phyloP scores from a whole-genome alignment of 2,329 filamentous ascomycete genomes.

The Hymenotorrendiella dingleyae region DNA sequence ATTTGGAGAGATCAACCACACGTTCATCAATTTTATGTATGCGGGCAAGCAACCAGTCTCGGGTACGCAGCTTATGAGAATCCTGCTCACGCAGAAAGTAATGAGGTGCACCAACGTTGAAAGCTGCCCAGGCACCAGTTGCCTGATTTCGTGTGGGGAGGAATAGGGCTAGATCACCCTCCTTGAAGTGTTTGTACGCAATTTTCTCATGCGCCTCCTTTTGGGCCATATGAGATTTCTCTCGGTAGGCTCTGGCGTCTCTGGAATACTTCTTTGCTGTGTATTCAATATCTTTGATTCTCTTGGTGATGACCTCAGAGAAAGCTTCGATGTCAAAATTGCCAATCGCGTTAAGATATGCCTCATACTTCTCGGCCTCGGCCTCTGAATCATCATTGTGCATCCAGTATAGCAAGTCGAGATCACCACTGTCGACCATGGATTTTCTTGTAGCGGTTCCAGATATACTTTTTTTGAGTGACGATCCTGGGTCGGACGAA shows the following conservation, averaged over 20 bases:
- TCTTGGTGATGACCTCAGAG: slow-evolving; percentile 77
- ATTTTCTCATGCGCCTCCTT: slow-evolving; percentile 93
- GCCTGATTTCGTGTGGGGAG: slow-evolving; percentile 91
- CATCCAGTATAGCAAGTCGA: slow-evolving; percentile 78
- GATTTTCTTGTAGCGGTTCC: slow-evolving; percentile 47
- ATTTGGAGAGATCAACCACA: slow-evolving; percentile 85
- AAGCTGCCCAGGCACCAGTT: slow-evolving; percentile 93
- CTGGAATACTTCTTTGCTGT: slow-evolving; percentile 90
- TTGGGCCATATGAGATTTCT: slow-evolving; percentile 74
- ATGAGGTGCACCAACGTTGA: slow-evolving; percentile 95
- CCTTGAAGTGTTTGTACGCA: slow-evolving; percentile 91
- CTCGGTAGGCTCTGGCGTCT: slow-evolving; percentile 79
- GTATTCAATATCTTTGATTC: slow-evolving; percentile 89
- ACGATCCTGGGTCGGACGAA: slow-evolving; percentile 49
- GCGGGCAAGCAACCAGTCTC: slow-evolving; percentile 94
- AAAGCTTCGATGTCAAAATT: slow-evolving; percentile 81
- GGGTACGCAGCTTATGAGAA: slow-evolving; percentile 70
- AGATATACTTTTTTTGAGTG: slow-evolving; percentile 45
- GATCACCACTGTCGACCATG: slow-evolving; percentile 56
- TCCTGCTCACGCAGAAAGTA: slow-evolving; percentile 96
- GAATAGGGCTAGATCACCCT: slow-evolving; percentile 91
- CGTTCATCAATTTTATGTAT: slow-evolving; percentile 89
- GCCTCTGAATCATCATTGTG: slow-evolving; percentile 57
- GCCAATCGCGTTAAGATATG: slow-evolving; percentile 67
- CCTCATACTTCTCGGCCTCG: slow-evolving; percentile 68